phyloP scores from a whole-genome alignment of 208 protist species.

The Leishmania major region DNA sequence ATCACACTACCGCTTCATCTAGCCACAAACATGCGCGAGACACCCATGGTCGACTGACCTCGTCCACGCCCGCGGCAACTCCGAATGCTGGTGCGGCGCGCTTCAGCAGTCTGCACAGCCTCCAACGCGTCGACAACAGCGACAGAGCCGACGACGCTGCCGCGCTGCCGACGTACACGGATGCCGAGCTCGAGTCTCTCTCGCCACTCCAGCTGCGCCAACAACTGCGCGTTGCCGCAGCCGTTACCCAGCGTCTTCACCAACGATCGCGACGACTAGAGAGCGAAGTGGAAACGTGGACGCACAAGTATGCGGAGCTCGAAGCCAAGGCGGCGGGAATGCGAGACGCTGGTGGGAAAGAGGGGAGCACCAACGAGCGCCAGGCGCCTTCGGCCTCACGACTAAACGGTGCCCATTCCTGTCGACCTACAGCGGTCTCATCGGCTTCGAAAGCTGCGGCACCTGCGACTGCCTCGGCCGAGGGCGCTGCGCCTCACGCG shows the following conservation, averaged over 20 bases:
- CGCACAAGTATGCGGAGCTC: conserved; percentile 2
- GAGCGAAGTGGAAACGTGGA: conserved; percentile 12
- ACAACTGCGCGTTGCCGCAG: conserved; percentile 22
- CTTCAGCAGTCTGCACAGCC: neutral
- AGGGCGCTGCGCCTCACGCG: neutral
- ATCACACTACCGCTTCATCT: neutral
- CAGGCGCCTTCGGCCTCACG: neutral
- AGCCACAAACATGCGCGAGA: neutral
- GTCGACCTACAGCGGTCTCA: neutral
- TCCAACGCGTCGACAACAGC: neutral
- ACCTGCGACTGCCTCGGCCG: neutral
- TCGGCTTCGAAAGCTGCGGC: neutral
- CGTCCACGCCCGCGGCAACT: neutral
- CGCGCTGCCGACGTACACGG: conserved; percentile 13
- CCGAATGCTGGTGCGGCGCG: neutral
- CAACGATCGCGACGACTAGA: conserved; percentile 17
- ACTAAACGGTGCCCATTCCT: neutral
- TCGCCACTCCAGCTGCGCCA: conserved; percentile 21
- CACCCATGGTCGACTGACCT: neutral
- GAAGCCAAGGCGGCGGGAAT: neutral
- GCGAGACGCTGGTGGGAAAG: too few species aligned
- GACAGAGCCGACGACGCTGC: neutral
- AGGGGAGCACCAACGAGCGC: too few species aligned
- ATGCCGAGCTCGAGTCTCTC: conserved; percentile 19
- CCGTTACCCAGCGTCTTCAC: conserved; percentile 25